Percentiles rank a stretch among this genome's conserved stretches.
Evolutionary conservation across 495 filamentous ascomycete genomes (phyloP).

Genomic region (Glarea lozoyensis): DNA sequence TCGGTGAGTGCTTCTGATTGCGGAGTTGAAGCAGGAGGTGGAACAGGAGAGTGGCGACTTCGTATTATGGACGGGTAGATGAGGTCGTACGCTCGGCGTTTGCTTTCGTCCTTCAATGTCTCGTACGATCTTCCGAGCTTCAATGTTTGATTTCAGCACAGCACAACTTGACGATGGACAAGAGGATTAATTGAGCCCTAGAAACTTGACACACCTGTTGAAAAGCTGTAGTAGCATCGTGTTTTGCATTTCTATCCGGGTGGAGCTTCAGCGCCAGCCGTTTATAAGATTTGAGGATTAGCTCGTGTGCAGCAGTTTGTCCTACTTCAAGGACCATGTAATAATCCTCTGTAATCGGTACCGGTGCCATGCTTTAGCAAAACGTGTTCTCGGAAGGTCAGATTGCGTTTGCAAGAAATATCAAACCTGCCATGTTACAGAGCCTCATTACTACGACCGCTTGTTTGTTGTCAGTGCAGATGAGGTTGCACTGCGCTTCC

Average conservation of each 20-base stretch:
- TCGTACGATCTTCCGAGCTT: constrained; percentile 28
- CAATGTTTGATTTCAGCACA: constrained; percentile 4
- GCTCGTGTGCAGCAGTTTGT: constrained; percentile 21
- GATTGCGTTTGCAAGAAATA: constrained; percentile 3
- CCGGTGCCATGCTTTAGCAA: constrained; percentile 22
- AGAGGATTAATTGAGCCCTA: background rate
- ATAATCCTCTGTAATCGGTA: constrained; percentile 24
- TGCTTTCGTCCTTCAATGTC: constrained; percentile 24
- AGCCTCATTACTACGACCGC: constrained; percentile 5
- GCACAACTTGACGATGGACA: constrained; percentile 1
- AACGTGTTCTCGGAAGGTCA: constrained; percentile 4
- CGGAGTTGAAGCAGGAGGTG: constrained; percentile 13
- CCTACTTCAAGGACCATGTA: constrained; percentile 25
- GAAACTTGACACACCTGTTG: constrained; percentile 23
- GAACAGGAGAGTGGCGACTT: constrained; percentile 15
- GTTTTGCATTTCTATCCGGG: constrained; percentile 23
- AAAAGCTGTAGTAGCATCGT: constrained; percentile 26
- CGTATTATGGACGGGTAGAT: constrained; percentile 22
- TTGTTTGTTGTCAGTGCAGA: constrained; percentile 5
- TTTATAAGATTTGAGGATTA: constrained; percentile 22
- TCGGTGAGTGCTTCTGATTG: constrained; percentile 21
- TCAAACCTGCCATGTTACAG: constrained; percentile 4
- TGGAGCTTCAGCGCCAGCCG: constrained; percentile 26
- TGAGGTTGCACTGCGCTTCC: constrained; percentile 10
- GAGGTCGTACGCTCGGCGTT: constrained; percentile 25